Conservation (phyloP, 1,284 basidiomycete species). For the Paramarasmius palmivorus region DNA sequence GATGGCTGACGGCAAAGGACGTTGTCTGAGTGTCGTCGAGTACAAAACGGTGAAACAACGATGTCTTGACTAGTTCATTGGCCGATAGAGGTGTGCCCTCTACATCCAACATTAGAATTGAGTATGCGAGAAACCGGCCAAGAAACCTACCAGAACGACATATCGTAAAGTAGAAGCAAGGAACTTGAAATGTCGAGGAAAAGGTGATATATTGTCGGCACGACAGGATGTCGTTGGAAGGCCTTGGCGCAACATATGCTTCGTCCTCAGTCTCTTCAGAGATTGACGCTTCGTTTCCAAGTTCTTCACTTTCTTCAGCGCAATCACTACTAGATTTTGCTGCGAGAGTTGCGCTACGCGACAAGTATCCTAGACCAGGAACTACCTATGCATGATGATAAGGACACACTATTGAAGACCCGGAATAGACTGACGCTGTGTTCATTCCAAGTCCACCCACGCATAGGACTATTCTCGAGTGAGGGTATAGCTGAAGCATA, state of each 20-base stretch:
- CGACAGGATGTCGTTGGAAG: conserved; percentile 29
- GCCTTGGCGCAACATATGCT: conserved; percentile 26
- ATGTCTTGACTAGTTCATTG: conserved; percentile 51
- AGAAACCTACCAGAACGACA: conserved; percentile 60
- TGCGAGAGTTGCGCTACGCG: conserved; percentile 29
- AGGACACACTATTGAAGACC: conserved; percentile 9
- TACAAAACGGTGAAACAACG: conserved; percentile 54
- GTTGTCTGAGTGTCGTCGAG: conserved; percentile 46
- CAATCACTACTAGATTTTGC: background rate
- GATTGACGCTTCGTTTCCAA: too few relatives aligned
- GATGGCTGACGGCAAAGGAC: conserved; percentile 52
- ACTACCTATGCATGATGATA: conserved; percentile 24
- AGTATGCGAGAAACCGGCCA: conserved; percentile 7
- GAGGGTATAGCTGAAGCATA: conserved; percentile 14
- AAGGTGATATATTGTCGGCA: conserved; percentile 67
- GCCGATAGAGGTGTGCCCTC: conserved; percentile 66
- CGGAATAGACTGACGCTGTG: conserved; percentile 20
- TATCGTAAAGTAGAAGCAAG: conserved; percentile 76
- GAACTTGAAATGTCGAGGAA: conserved; percentile 75
- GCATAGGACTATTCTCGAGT: conserved; percentile 17
- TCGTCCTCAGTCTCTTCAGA: conserved; percentile 36
- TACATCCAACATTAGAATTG: conserved; percentile 28
- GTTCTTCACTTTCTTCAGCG: conserved; percentile 18
- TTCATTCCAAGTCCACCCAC: conserved; percentile 60
- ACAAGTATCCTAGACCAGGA: conserved; percentile 49